Conservation (phyloP, 2,329 filamentous ascomycete genomes). For the Diaporthe ampelina region DNA sequence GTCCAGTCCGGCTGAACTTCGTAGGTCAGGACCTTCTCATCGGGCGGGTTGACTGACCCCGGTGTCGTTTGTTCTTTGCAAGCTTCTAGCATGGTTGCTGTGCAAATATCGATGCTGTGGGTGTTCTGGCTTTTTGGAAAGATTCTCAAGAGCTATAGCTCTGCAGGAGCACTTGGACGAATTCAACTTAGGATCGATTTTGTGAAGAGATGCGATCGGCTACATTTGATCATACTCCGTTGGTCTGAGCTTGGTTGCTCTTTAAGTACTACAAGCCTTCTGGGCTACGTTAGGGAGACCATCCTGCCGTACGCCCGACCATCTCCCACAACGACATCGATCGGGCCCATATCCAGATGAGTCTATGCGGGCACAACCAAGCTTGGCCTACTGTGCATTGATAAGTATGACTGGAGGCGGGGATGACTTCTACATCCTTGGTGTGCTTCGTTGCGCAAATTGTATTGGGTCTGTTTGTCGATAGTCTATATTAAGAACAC, state of each 20-base stretch:
- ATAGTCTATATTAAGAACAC: slow-evolving; percentile 15
- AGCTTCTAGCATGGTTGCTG: not conserved
- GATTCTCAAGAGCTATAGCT: too few relatives aligned
- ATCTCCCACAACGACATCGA: not conserved
- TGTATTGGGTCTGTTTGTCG: not conserved
- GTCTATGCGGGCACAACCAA: not conserved
- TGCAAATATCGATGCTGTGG: not conserved
- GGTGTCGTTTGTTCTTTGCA: not conserved
- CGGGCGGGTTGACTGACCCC: not conserved
- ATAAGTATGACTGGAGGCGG: slow-evolving; percentile 1
- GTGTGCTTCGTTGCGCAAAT: slow-evolving; percentile 8
- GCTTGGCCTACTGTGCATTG: not conserved
- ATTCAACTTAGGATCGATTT: not conserved
- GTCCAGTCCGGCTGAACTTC: slow-evolving; percentile 6
- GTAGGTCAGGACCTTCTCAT: slow-evolving; percentile 11
- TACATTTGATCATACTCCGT: not conserved
- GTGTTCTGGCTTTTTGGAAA: not conserved
- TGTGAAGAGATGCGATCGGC: not conserved
- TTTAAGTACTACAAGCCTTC: slow-evolving; percentile 5
- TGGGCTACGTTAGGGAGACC: not conserved
- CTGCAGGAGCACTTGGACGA: too few relatives aligned
- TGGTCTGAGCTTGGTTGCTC: not conserved
- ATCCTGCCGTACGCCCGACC: not conserved
- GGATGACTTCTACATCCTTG: not conserved
- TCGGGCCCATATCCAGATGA: not conserved